Conservation (phyloP, 192 early-diverging fungal species). For the Rhizophagus sp. region DNA sequence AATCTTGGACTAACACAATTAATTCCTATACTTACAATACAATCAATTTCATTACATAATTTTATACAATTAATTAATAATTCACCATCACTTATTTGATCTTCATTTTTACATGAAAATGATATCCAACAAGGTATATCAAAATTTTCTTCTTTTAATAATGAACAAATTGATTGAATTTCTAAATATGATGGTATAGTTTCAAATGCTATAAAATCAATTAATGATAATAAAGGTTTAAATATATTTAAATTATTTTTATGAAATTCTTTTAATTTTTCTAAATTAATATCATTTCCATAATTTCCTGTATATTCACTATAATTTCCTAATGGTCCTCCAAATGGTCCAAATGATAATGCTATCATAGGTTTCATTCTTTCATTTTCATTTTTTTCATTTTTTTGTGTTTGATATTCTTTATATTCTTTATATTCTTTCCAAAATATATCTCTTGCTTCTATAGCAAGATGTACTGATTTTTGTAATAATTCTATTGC, state of each 20-base stretch:
- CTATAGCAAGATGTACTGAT: constrained; percentile 45
- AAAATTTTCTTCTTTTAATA: constrained; percentile 34
- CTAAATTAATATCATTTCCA: constrained; percentile 34
- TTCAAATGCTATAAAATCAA: constrained; percentile 69
- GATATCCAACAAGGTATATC: constrained; percentile 52
- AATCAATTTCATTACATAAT: constrained; percentile 28
- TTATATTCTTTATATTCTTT: not conserved
- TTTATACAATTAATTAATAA: constrained; percentile 43
- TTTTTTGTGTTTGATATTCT: constrained; percentile 4
- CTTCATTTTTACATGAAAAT: constrained; percentile 49
- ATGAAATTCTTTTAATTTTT: constrained; percentile 57
- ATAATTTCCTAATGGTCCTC: constrained; percentile 61
- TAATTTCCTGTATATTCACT: constrained; percentile 71
- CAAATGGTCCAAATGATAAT: constrained; percentile 64
- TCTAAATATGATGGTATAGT: constrained; percentile 66
- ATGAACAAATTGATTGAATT: constrained; percentile 47
- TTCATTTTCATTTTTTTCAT: not conserved
- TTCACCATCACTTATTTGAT: constrained; percentile 51
- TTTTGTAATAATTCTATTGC: constrained; percentile 40
- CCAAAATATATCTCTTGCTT: constrained; percentile 46
- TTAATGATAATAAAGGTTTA: constrained; percentile 6
- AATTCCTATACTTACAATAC: constrained; percentile 57
- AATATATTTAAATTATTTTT: constrained; percentile 43
- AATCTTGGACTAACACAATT: constrained; percentile 62
- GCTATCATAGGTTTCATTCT: constrained; percentile 45